phyloP scores from a whole-genome alignment of 371 early-diverging fungal species.

The Actinomortierella wolfii region DNA sequence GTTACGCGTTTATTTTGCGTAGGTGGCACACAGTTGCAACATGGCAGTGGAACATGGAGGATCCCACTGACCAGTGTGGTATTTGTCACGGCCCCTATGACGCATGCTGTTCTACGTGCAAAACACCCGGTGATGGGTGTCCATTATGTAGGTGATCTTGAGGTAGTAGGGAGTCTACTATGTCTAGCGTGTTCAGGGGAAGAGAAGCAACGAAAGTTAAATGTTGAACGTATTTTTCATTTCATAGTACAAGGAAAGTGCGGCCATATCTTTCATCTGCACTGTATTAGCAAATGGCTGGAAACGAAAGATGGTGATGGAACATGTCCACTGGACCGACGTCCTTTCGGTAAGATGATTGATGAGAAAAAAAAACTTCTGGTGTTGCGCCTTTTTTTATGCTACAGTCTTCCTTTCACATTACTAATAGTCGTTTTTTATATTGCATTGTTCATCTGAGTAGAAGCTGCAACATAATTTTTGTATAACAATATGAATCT shows the following conservation, averaged over 20 bases:
- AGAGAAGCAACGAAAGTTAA: no score
- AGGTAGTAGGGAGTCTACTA: no score
- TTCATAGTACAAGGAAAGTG: conserved; percentile 31
- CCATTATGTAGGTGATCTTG: conserved; percentile 25
- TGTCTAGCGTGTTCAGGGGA: no score
- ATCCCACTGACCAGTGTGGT: conserved; percentile 39
- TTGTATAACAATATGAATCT: no score
- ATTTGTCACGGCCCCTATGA: conserved; percentile 43
- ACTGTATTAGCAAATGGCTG: conserved; percentile 43
- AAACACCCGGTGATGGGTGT: conserved; percentile 39
- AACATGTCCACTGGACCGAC: conserved; percentile 40
- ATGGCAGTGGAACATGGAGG: conserved; percentile 44
- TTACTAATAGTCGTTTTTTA: no score
- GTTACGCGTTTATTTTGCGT: not conserved
- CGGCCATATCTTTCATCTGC: conserved; percentile 36
- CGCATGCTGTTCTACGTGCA: conserved; percentile 36
- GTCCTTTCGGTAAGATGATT: conserved; percentile 25
- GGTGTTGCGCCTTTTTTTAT: no score
- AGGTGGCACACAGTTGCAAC: conserved; percentile 40
- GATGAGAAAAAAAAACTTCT: not conserved
- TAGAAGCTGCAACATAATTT: conserved; percentile 22
- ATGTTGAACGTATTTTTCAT: not conserved
- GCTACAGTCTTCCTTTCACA: no score
- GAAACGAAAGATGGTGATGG: conserved; percentile 34
- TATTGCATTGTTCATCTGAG: conserved; percentile 3